A percentile compares a stretch with the other conserved stretches of the same genome.
Conservation (phyloP, 345 rosid genomes). For the Bruguiera gymnorhiza region DNA sequence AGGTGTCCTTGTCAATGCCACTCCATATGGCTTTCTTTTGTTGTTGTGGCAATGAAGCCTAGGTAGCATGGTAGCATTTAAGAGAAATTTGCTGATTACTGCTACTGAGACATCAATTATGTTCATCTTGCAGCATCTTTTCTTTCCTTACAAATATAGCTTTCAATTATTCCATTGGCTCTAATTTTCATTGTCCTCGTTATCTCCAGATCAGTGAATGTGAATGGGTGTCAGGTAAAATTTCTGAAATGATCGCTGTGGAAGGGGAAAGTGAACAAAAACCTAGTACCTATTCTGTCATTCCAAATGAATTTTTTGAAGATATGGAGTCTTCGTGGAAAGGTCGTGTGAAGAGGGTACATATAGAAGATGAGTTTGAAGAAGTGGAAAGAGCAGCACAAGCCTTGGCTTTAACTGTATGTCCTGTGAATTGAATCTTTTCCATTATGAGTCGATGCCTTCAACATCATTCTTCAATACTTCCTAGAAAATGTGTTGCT, state of each 20-base stretch:
- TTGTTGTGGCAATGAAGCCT: too few species aligned
- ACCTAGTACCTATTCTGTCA: conserved; percentile 33
- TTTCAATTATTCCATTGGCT: not conserved
- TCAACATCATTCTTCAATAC: not conserved
- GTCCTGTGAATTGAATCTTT: conserved; percentile 19
- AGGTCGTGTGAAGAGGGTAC: conserved; percentile 76
- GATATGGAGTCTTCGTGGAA: conserved; percentile 91
- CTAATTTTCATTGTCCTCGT: not conserved
- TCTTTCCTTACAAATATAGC: not conserved
- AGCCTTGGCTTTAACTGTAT: conserved; percentile 72
- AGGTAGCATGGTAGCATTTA: too few species aligned
- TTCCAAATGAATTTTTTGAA: conserved; percentile 80
- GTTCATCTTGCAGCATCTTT: not conserved
- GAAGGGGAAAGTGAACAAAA: conserved; percentile 66
- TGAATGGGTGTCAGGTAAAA: conserved; percentile 60
- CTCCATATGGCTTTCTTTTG: too few species aligned
- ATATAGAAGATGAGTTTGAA: conserved; percentile 60
- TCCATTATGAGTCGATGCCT: not conserved
- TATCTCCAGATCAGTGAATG: conserved; percentile 68
- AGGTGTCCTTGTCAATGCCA: too few species aligned
- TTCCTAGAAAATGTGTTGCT: not conserved
- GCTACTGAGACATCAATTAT: not conserved
- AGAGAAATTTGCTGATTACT: not conserved
- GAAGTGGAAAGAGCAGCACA: conserved; percentile 63
- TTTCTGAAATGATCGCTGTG: conserved; percentile 61